These are phyloP conservation scores for Salix exigua DNA, from an alignment of 345 rosid genomes.

Conservation along the genomic window DNA sequence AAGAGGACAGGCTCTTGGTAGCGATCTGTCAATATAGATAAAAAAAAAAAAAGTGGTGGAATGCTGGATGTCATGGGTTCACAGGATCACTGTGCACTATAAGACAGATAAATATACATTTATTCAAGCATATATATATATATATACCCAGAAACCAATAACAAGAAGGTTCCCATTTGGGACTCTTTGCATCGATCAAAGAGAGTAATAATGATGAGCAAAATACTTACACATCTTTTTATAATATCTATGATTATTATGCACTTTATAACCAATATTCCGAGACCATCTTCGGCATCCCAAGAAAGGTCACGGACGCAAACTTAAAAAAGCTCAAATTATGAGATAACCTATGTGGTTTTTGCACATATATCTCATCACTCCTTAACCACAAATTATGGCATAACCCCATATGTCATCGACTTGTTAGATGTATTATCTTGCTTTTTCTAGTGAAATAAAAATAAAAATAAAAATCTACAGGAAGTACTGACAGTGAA, in stretches of 20 bases:
- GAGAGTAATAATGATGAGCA: not conserved
- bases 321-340: slow-evolving; percentile 3
- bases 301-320: not conserved
- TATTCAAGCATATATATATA: not conserved
- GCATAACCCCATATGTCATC: not conserved
- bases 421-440: not conserved
- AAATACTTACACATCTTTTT: not conserved
- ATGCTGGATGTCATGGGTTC: not conserved
- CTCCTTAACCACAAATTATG: not conserved
- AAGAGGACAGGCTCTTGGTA: not conserved
- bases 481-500: not conserved
- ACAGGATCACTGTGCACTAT: not conserved
- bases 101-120: not conserved
- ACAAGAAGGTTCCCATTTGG: not conserved
- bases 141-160: not conserved
- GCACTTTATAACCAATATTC: not conserved
- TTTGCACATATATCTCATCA: not conserved
- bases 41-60: not conserved
- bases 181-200: not conserved
- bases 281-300: not conserved
- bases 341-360: slow-evolving; percentile 26
- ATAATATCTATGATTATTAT: not conserved
- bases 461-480: not conserved
- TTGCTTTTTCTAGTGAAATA: not conserved
- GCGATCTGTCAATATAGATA: not conserved